Percentiles rank a stretch among this genome's conserved stretches.
Evolutionary conservation across 345 rosid genomes (phyloP).

Genomic region (Cardiospermum halicacabum): DNA sequence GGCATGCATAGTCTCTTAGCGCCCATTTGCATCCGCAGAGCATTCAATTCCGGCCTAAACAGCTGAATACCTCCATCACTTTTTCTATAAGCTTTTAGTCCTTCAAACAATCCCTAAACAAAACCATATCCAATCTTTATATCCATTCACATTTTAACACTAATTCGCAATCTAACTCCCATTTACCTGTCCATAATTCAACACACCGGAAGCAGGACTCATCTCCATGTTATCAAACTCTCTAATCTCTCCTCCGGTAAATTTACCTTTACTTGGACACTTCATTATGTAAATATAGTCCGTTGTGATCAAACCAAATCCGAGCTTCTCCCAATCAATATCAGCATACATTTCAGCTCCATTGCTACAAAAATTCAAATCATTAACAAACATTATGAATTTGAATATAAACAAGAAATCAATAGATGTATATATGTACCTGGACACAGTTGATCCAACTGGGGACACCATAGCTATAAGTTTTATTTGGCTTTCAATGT

Average conservation of each 20-base stretch:
- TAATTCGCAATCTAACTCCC: too few relatives aligned
- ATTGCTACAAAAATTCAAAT: neutral
- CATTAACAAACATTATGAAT: too few relatives aligned
- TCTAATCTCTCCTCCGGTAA: slow-evolving; percentile 21
- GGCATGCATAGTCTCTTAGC: slow-evolving; percentile 46
- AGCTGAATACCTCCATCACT: slow-evolving; percentile 28
- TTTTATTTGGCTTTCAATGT: too few relatives aligned
- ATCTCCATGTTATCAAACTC: slow-evolving; percentile 33
- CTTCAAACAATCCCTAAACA: slow-evolving; percentile 44
- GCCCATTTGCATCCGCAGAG: slow-evolving; percentile 36
- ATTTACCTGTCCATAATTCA: slow-evolving; percentile 55
- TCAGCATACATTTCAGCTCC: slow-evolving; percentile 18
- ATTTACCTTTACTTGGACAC: slow-evolving; percentile 21
- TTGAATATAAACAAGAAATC: neutral
- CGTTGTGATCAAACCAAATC: slow-evolving; percentile 27
- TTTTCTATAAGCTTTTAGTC: slow-evolving; percentile 36
- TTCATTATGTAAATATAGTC: slow-evolving; percentile 47
- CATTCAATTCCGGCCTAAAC: slow-evolving; percentile 45
- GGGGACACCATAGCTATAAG: neutral
- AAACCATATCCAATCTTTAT: too few relatives aligned
- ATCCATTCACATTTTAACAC: neutral
- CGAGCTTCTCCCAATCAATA: slow-evolving; percentile 39
- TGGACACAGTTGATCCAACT: neutral
- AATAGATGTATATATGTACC: neutral
- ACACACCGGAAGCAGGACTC: slow-evolving; percentile 34